Evolutionary conservation across 352 stramenopile genomes (phyloP).

Genomic region (Plasmopara halstedii): DNA sequence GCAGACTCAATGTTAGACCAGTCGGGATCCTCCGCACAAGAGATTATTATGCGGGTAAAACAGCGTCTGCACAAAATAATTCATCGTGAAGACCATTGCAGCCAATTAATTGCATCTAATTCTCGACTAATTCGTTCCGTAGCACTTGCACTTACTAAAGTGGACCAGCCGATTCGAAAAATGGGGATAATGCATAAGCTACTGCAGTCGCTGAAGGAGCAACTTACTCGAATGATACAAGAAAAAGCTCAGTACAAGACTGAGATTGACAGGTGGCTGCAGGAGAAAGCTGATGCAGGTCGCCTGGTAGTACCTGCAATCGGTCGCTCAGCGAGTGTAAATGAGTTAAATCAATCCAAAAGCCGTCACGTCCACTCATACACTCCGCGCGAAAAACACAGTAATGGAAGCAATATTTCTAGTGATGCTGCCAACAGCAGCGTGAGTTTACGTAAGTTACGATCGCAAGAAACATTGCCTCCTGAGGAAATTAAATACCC

Average conservation of each 20-base stretch:
- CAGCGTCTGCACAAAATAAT: constrained; percentile 84
- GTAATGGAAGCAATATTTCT: constrained; percentile 25
- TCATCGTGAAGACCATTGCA: constrained; percentile 74
- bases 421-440: constrained; percentile 30
- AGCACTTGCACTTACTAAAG: constrained; percentile 58
- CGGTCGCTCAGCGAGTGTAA: constrained; percentile 61
- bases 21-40: constrained; percentile 91
- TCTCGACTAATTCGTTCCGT: constrained; percentile 78
- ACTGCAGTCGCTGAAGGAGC: constrained; percentile 92
- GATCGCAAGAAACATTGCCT: constrained; percentile 21
- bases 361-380: constrained; percentile 60
- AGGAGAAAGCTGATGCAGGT: constrained; percentile 32
- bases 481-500: constrained; percentile 63
- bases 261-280: constrained; percentile 36
- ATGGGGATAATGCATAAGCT: constrained; percentile 87
- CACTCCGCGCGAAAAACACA: constrained; percentile 29
- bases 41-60: constrained; percentile 87
- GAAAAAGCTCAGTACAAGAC: constrained; percentile 63
- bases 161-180: constrained; percentile 93
- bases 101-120: constrained; percentile 65
- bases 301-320: constrained; percentile 28
- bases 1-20: constrained; percentile 98
- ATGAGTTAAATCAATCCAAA: constrained; percentile 33
- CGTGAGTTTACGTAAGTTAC: constrained; percentile 19
- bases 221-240: constrained; percentile 71